Percentiles rank a stretch among this genome's conserved stretches.
Conservation (phyloP, 208 protist genomes). For the Trypanosoma caninum region DNA sequence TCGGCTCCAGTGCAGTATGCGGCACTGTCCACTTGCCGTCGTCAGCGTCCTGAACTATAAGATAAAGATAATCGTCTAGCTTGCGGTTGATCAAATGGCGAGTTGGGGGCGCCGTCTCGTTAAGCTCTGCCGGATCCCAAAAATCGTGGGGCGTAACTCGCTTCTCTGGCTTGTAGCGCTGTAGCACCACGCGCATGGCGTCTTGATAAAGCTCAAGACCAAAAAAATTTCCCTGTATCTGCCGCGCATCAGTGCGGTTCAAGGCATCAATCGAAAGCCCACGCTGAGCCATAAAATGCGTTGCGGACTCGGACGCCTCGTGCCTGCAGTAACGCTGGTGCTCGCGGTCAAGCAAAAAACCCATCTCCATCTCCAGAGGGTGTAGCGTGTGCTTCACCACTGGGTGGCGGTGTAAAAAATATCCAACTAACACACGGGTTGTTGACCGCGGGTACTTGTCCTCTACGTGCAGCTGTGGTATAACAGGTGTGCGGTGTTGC, state of each 20-base stretch:
- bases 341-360: slow-evolving; percentile 72
- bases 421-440: slow-evolving; percentile 49
- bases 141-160: slow-evolving; percentile 53
- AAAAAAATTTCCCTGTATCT: slow-evolving; percentile 78
- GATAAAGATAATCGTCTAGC: slow-evolving; percentile 79
- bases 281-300: slow-evolving; percentile 60
- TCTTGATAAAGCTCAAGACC: slow-evolving; percentile 80
- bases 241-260: slow-evolving; percentile 54
- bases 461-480: slow-evolving; percentile 54
- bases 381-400: slow-evolving; percentile 78
- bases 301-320: slow-evolving; percentile 59
- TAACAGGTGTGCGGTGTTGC: slow-evolving; percentile 74
- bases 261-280: slow-evolving; percentile 68
- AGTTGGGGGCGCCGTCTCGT: slow-evolving; percentile 28
- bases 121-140: slow-evolving; percentile 30
- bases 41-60: slow-evolving; percentile 54
- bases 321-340: slow-evolving; percentile 82
- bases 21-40: slow-evolving; percentile 74
- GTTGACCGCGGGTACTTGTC: not conserved
- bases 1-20: slow-evolving; percentile 24
- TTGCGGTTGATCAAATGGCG: slow-evolving; percentile 71
- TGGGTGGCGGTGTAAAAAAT: slow-evolving; percentile 65
- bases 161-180: slow-evolving; percentile 64
- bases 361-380: slow-evolving; percentile 70
- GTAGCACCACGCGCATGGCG: slow-evolving; percentile 68